Percentiles rank a stretch among this genome's conserved stretches.
Conservation (phyloP, 768 basidiomycete species). For the Suillus lakei region DNA sequence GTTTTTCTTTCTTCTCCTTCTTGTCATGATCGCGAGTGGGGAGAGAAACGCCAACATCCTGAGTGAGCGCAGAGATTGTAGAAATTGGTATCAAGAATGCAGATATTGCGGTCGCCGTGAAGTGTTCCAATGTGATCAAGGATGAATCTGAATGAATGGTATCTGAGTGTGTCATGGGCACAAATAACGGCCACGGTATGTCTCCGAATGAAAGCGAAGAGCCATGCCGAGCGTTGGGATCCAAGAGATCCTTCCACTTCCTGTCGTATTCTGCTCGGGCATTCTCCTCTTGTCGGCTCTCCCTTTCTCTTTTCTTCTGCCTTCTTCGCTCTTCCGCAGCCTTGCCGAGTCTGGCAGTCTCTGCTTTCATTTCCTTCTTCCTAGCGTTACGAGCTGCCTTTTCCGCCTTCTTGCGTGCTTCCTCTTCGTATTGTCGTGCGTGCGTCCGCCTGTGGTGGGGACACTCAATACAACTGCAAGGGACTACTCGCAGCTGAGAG, state of each 20-base stretch:
- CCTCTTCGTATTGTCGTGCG: constrained; percentile 67
- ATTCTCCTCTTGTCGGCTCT: constrained; percentile 45
- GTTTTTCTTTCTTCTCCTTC: constrained; percentile 59
- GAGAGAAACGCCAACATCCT: constrained; percentile 8
- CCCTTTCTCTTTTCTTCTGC: constrained; percentile 52
- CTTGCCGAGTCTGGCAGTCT: constrained; percentile 56
- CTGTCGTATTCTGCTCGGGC: constrained; percentile 59
- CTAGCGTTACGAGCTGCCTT: constrained; percentile 56
- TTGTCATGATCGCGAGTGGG: constrained; percentile 35
- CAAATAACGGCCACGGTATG: constrained; percentile 75
- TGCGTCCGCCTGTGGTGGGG: constrained; percentile 59
- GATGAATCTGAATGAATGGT: constrained; percentile 19
- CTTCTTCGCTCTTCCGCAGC: constrained; percentile 57
- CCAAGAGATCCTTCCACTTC: constrained; percentile 59
- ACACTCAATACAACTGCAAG: constrained; percentile 14
- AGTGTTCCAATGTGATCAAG: constrained; percentile 42
- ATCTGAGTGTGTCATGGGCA: constrained; percentile 29
- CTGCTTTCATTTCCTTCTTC: constrained; percentile 56
- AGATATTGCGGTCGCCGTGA: constrained; percentile 60
- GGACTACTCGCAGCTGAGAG: constrained; percentile 4
- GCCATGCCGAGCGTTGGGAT: constrained; percentile 28
- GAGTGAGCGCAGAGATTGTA: constrained; percentile 2
- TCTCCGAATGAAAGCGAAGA: constrained; percentile 52
- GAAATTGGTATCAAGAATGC: constrained; percentile 55
- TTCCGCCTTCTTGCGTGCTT: constrained; percentile 57